phyloP scores from a whole-genome alignment of 2,329 filamentous ascomycete genomes.

The Monosporascus sp. region DNA sequence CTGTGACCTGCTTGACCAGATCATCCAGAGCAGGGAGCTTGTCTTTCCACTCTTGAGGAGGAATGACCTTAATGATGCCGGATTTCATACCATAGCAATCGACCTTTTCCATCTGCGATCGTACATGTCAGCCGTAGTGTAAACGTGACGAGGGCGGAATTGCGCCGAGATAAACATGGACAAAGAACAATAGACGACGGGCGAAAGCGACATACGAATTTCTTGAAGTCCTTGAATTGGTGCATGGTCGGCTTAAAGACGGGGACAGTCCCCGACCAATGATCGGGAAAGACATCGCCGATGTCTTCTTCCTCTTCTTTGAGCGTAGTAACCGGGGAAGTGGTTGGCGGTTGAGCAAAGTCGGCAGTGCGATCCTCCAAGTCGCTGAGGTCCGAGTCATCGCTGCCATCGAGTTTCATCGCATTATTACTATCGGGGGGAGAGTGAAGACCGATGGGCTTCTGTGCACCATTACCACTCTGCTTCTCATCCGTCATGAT shows the following conservation, averaged over 20 bases:
- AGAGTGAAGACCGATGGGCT: slow-evolving; percentile 51
- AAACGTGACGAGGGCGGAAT: not conserved
- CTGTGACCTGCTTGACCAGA: slow-evolving; percentile 81
- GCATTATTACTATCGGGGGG: slow-evolving; percentile 60
- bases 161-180: not conserved
- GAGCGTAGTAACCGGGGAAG: slow-evolving; percentile 2
- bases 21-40: slow-evolving; percentile 74
- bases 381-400: slow-evolving; percentile 60
- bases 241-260: slow-evolving; percentile 94
- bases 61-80: slow-evolving; percentile 93
- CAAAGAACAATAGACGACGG: not conserved
- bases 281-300: slow-evolving; percentile 74
- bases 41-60: slow-evolving; percentile 88
- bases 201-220: slow-evolving; percentile 58
- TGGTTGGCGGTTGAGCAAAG: slow-evolving; percentile 13
- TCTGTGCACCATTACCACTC: slow-evolving; percentile 23
- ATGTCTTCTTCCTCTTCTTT: slow-evolving; percentile 58
- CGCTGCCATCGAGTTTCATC: slow-evolving; percentile 52
- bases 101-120: slow-evolving; percentile 64
- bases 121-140: not conserved
- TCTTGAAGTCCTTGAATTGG: slow-evolving; percentile 90
- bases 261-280: slow-evolving; percentile 87
- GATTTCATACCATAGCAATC: slow-evolving; percentile 96
- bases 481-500: not conserved
- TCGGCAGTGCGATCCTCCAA: slow-evolving; percentile 46